phyloP scores from a whole-genome alignment of 192 early-diverging fungal genomes.

The Backusella westeae region DNA sequence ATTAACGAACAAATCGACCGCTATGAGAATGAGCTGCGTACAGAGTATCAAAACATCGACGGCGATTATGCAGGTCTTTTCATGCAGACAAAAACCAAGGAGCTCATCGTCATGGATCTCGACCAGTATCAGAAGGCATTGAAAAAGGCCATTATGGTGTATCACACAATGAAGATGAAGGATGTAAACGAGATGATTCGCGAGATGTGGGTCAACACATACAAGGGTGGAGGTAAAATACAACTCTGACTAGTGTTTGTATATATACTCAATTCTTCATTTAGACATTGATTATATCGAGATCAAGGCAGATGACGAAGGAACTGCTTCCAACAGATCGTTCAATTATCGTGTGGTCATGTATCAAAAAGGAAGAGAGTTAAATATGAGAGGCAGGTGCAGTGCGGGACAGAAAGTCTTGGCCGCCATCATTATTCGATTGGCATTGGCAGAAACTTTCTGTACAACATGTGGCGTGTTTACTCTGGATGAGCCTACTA shows the following conservation, averaged over 20 bases:
- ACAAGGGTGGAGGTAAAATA: conserved; percentile 76
- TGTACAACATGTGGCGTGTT: conserved; percentile 90
- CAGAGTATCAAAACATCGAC: conserved; percentile 79
- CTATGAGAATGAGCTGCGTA: conserved; percentile 59
- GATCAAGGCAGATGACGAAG: conserved; percentile 86
- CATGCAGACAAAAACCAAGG: conserved; percentile 65
- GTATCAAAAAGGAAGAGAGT: conserved; percentile 77
- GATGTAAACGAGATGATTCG: conserved; percentile 96
- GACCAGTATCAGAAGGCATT: conserved; percentile 85
- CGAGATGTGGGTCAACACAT: conserved; percentile 96
- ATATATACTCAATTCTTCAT: neutral
- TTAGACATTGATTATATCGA: conserved; percentile 96
- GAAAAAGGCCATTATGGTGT: conserved; percentile 83
- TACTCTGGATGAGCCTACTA: conserved; percentile 97
- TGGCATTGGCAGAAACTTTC: conserved; percentile 96
- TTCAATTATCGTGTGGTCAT: conserved; percentile 96
- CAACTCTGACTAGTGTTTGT: neutral
- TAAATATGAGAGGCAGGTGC: conserved; percentile 95
- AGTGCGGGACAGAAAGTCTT: conserved; percentile 97
- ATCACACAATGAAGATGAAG: conserved; percentile 93
- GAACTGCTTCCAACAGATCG: conserved; percentile 61
- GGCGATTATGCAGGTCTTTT: conserved; percentile 63
- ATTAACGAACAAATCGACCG: conserved; percentile 68
- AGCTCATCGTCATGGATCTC: conserved; percentile 79
- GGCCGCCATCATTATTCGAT: conserved; percentile 92